These are phyloP conservation scores for Aspergillus melleus DNA, from an alignment of 2,329 filamentous ascomycete species.

Conservation along the genomic window DNA sequence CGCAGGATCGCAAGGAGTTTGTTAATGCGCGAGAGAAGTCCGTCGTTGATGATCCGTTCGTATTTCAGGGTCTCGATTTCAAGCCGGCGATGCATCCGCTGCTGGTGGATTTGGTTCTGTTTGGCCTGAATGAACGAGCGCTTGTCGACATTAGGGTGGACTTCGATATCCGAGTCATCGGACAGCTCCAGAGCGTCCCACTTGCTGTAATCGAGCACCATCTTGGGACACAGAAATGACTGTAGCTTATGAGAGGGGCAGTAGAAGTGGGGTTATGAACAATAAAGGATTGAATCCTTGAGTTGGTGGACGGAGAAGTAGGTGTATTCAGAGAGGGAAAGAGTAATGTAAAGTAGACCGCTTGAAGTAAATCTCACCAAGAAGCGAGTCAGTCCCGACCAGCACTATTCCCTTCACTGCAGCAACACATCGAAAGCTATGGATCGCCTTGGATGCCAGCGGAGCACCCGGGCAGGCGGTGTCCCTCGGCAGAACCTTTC, in stretches of 20 bases:
- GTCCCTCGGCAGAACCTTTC: slow-evolving; percentile 25
- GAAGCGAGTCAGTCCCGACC: background rate
- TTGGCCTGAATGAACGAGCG: slow-evolving; percentile 97
- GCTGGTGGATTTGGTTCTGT: slow-evolving; percentile 93
- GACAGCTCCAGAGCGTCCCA: slow-evolving; percentile 88
- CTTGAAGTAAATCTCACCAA: background rate
- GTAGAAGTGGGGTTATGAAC: slow-evolving; percentile 18
- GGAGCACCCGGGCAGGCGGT: slow-evolving; percentile 25
- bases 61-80: slow-evolving; percentile 92
- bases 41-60: slow-evolving; percentile 86
- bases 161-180: slow-evolving; percentile 96
- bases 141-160: slow-evolving; percentile 98
- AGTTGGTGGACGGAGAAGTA: background rate
- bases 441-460: slow-evolving; percentile 31
- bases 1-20: slow-evolving; percentile 72
- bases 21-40: slow-evolving; percentile 80
- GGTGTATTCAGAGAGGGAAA: background rate
- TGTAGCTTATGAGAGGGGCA: slow-evolving; percentile 18
- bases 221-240: slow-evolving; percentile 28
- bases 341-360: background rate
- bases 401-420: background rate
- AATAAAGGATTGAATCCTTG: background rate
- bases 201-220: slow-evolving; percentile 65
- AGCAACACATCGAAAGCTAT: slow-evolving; percentile 31
- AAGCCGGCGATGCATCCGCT: slow-evolving; percentile 79